phyloP scores from a whole-genome alignment of 768 basidiomycete genomes.

The Leucosporidium scottii region DNA sequence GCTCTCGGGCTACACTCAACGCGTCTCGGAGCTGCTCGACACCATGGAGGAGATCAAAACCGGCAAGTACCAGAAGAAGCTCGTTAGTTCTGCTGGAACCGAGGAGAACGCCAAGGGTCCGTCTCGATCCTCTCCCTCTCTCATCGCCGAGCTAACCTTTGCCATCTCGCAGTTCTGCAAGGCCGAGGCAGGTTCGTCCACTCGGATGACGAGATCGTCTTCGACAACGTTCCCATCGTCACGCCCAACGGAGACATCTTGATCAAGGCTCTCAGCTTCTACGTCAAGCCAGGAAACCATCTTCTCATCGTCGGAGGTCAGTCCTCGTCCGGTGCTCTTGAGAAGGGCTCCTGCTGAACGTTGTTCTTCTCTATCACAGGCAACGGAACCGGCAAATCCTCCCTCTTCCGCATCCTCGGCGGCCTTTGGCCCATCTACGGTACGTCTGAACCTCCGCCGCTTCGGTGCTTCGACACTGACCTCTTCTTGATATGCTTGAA shows the following conservation, averaged over 20 bases:
- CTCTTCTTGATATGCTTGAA: neutral
- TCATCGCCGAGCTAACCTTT: neutral
- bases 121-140: slow-evolving; percentile 36
- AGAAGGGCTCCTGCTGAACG: slow-evolving; percentile 80
- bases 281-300: slow-evolving; percentile 64
- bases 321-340: slow-evolving; percentile 22
- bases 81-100: slow-evolving; percentile 55
- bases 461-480: neutral
- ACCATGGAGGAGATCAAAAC: slow-evolving; percentile 79
- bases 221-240: slow-evolving; percentile 88
- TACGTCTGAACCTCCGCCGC: slow-evolving; percentile 41
- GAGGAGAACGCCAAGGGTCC: slow-evolving; percentile 70
- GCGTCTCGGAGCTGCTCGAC: slow-evolving; percentile 79
- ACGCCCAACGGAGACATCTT: slow-evolving; percentile 94
- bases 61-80: slow-evolving; percentile 80
- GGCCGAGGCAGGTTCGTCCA: slow-evolving; percentile 72
- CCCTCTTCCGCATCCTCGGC: slow-evolving; percentile 85
- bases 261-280: slow-evolving; percentile 74
- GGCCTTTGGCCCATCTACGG: slow-evolving; percentile 88
- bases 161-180: slow-evolving; percentile 55
- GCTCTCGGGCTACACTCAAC: slow-evolving; percentile 87
- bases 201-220: slow-evolving; percentile 66
- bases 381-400: slow-evolving; percentile 56
- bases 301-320: slow-evolving; percentile 23
- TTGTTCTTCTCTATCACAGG: slow-evolving; percentile 51